Evolutionary conservation across 2,329 filamentous ascomycete species (phyloP), one percentile per base, ranked within the genome.

Genomic region (Xylogone sp.): DNA sequence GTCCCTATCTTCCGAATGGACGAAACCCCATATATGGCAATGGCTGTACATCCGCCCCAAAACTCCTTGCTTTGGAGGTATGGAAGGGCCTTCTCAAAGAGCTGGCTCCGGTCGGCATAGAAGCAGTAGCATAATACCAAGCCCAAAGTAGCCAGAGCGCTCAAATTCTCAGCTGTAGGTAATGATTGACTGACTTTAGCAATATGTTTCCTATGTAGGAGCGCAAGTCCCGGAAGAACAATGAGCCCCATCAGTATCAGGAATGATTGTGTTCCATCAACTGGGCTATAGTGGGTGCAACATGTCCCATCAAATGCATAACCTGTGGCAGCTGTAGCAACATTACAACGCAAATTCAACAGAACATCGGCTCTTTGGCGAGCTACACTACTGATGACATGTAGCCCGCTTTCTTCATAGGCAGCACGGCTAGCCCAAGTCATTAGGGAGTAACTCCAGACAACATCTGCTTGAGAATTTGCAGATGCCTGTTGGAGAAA

Each of bases 371-470:
- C 74, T 65, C 77, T 75, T 48, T 67, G 67, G 45, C 68, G 67
- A 1, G 75, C 73, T 22, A 82, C 70, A 21, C 63, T 66, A 13
- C 74, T 68, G 12, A 71, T 65, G 9, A 78, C 69, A 62, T 79
- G 76, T 21, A 82, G 57, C 13, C 78, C 77, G 52, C 73, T 75
- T 43, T 71, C 68, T 44, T 73, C 68, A 43, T 75, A 78, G 42
- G 66, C 63, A 7, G 65, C 64, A 24, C 59, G 58, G 21, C 69
- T 60, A 27, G 63, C 62, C 16, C 62, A 59, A 1, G 70, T 73
- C 75, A 84, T 80, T 20, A 70, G 61, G 39, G 72, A 70, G 57
- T 76, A 81, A 24, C 70, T 74, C 74, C 76, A 79, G 3, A 77
- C 57, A 3, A 83, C 66, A 55, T 74, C 72, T 0, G 72, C 70